Evolutionary conservation across 768 basidiomycete genomes (phyloP), one percentile per base, ranked within the genome.

Genomic region (Macrocybe gigantea): DNA sequence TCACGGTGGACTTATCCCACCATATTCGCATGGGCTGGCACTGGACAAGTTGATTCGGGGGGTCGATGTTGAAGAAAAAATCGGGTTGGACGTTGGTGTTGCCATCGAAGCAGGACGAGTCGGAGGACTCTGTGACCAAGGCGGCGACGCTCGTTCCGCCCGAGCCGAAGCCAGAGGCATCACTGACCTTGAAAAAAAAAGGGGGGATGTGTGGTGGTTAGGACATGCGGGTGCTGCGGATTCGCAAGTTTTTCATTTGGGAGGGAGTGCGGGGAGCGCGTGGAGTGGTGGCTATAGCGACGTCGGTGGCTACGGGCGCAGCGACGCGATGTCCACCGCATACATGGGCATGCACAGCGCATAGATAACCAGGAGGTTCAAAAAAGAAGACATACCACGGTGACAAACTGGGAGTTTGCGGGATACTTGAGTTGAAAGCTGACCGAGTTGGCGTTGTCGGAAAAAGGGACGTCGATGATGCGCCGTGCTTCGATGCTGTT

Each of bases 121-220:
- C 78, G 38, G 63, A 64, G 1, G 78, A 82, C 7, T 56, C 41
- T 29, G 62, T 60, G 30, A 89, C 85, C 51, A 68, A 71, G 1
- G 78, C 81, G 2, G 79, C 76, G 3, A 78, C 79, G 49, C 83
- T 88, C 1, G 88, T 88, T 3, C 88, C 88, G 5, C 88, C 88
- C 0, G 80, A 69, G 5, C 82, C 88, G 58, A 88, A 88, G 1
- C 75, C 77, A 1, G 69, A 66, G 39, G 60, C 63, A 53, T 85
- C 83, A 58, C 79, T 80, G 53, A 85, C 71, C 83, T 83, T 51
- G 13, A 34, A 55, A 39, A 36, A 38, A 4, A 38, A 4, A 3
- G 36, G 11, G 36, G 22, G 22, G 22, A 22, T 2, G 22, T 22
- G 22, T 22, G 1, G 22, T 22, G 2, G 22, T 22, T 4, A 22